A percentile compares a stretch with the other conserved stretches of the same genome.
Conservation (phyloP, 2,329 filamentous ascomycete species). For the Aureobasidium sp. region DNA sequence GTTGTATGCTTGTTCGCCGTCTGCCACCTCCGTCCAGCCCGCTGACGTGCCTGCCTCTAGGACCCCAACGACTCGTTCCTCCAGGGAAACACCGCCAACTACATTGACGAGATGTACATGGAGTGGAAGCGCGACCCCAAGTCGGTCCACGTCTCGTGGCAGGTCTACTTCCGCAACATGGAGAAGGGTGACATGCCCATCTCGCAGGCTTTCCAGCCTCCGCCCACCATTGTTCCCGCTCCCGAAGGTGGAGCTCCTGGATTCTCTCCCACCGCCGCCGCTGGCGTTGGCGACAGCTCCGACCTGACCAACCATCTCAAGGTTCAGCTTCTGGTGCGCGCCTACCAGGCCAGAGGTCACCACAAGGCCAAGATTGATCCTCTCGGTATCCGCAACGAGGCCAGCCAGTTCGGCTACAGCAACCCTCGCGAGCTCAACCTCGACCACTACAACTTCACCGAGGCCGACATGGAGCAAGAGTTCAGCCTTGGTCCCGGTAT, state of each 20-base stretch:
- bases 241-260: slow-evolving; percentile 71
- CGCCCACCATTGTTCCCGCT: slow-evolving; percentile 79
- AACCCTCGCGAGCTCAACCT: slow-evolving; percentile 88
- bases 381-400: slow-evolving; percentile 81
- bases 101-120: slow-evolving; percentile 99
- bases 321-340: slow-evolving; percentile 91
- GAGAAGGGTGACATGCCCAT: slow-evolving; percentile 96
- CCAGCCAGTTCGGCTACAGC: slow-evolving; percentile 72
- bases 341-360: slow-evolving; percentile 95
- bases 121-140: slow-evolving; percentile 90
- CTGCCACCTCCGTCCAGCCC: neutral
- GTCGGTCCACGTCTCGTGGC: slow-evolving; percentile 96
- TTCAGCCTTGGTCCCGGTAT: slow-evolving; percentile 92
- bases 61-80: slow-evolving; percentile 95
- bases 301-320: slow-evolving; percentile 95
- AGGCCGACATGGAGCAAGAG: slow-evolving; percentile 86
- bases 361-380: slow-evolving; percentile 98
- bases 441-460: slow-evolving; percentile 89
- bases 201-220: slow-evolving; percentile 92
- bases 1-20: slow-evolving; percentile 41
- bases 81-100: slow-evolving; percentile 93
- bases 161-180: slow-evolving; percentile 99
- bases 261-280: slow-evolving; percentile 53
- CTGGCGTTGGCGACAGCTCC: slow-evolving; percentile 58
- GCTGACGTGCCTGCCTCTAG: slow-evolving; percentile 31